Conservation (phyloP, 495 filamentous ascomycete genomes). For the Aspergillus homomorphus region DNA sequence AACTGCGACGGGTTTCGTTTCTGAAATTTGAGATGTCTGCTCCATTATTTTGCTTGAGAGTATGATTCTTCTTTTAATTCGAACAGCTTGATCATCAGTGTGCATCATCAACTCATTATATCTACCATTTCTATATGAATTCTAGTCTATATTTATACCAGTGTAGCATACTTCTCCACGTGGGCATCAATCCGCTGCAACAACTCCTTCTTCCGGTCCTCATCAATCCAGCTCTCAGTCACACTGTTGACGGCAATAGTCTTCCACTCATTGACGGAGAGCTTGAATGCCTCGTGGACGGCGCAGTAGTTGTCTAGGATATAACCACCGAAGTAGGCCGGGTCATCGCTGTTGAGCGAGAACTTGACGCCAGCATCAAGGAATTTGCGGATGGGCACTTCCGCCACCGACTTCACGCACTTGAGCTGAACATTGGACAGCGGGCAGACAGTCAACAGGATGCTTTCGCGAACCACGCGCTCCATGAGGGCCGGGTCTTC, state of each 20-base stretch:
- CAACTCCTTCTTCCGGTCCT: slow-evolving; percentile 41
- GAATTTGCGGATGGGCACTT: slow-evolving; percentile 63
- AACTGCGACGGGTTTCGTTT: too few species aligned
- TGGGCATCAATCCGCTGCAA: slow-evolving; percentile 36
- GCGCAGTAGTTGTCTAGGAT: slow-evolving; percentile 74
- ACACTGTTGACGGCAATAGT: slow-evolving; percentile 59
- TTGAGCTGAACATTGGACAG: slow-evolving; percentile 67
- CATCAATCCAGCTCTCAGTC: slow-evolving; percentile 56
- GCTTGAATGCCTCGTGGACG: slow-evolving; percentile 66
- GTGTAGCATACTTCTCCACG: slow-evolving; percentile 26
- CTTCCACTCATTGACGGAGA: slow-evolving; percentile 62
- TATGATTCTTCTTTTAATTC: too few species aligned
- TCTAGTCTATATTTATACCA: slow-evolving; percentile 4
- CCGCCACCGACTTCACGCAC: slow-evolving; percentile 52
- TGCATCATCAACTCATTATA: neutral
- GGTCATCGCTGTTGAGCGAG: slow-evolving; percentile 73
- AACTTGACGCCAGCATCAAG: slow-evolving; percentile 64
- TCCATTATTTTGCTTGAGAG: too few species aligned
- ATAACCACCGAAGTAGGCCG: slow-evolving; percentile 78
- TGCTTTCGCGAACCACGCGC: slow-evolving; percentile 51
- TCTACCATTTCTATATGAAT: neutral
- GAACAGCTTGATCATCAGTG: neutral
- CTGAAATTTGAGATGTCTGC: too few species aligned
- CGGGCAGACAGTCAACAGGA: slow-evolving; percentile 68
- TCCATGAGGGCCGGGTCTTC: slow-evolving; percentile 59